Base-by-base conservation (phyloP, 148 eudicot genomes). In the Talinum fruticosum region DNA sequence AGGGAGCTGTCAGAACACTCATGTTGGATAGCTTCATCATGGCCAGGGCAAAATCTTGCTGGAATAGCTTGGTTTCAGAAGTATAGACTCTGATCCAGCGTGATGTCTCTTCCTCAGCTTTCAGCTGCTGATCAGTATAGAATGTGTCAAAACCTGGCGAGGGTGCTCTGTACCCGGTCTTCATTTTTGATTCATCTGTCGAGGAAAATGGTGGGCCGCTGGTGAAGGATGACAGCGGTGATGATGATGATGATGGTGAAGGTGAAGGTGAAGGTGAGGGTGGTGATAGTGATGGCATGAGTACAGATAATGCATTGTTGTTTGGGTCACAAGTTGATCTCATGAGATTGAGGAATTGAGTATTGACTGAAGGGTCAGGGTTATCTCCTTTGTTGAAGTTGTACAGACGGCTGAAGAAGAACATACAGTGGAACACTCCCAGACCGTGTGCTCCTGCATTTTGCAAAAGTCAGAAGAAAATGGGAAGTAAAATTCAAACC, bases 11-110 rank as follows among this genome's bases (percentile, higher is more conserved):
- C 49, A 85, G 76, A 51, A 84, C 86, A 44, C 81, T 64, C 34
- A 83, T 75, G 70, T 84, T 81, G 18, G 90, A 89, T 33, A 90
- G 88, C 83, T 89, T 90, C 82, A 88, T 88, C 94, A 87, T 90
- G 54, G 83, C 79, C 29, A 70, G 53, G 32, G 87, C 82, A 78
- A 90, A 90, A 70, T 90, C 88, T 78, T 62, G 73, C 32, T 71
- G 83, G 68, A 88, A 91, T 71, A 87, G 71, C n/a, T 78, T 32
- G 47, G 78, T 75, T 70, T 87, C 87, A 23, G 64, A 59, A 51
- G 92, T 92, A 79, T 91, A 91, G 19, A 85, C 88, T 76, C 72
- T 73, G 45, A 91, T 89, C 92, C 92, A 91, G 53, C 71, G 32
- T 75, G 61, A 81, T 28, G 91, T 87, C 74, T 86, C 85, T 62